Base-by-base conservation (phyloP, 176 grass and related monocot genomes). In the Cenchrus americanus region DNA sequence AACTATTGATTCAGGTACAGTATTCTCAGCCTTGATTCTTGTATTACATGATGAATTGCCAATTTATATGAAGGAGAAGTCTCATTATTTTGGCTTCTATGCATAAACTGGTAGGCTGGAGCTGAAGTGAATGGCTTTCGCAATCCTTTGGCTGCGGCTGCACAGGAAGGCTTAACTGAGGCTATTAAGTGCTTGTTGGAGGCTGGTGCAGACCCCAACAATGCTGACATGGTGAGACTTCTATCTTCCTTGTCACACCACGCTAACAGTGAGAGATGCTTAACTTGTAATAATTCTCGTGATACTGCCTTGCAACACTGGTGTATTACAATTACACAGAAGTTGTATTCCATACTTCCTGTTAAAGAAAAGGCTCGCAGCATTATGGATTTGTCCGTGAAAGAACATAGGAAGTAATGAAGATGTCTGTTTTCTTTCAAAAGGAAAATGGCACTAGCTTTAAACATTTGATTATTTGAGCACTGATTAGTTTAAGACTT, bases 1-100 rank as follows among this genome's bases (percentile, higher is more conserved):
- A 86, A 49, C 49, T 86, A 65, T 67, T 86, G 69, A 23, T 87
- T 87, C 49, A 66, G 85, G 85, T 86, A 64, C 55, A 5, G 2
- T 59, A 57, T 55, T 77, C 34, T 61, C 17, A 52, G 23, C 21
- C 44, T 73, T 86, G 7, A 79, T 1, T 79, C 8, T 32, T 78
- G 60, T 21, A 10, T 64, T 63, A 17, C 46, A 32, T 48, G 34
- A 50, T 32, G 71, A 53, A 42, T n/a, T 64, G 50, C 54, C 49
- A 42, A 55, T 27, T 49, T 72, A 49, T 34, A 72, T 62, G 55
- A 60, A 72, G 0, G 47, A 48, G 61, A 10, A 10, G 7, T 62
- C 46, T 61, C 10, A 14, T 34, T 34, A 17, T 65, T 51, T 40
- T 66, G 14, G 72, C 15, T 72, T 71, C 3, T 61, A 49, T 62